A percentile compares a stretch with the other conserved stretches of the same genome.
These are phyloP conservation scores for Euphorbia schlechtendalii DNA, from an alignment of 441 rosid species.

Conservation along the genomic window DNA sequence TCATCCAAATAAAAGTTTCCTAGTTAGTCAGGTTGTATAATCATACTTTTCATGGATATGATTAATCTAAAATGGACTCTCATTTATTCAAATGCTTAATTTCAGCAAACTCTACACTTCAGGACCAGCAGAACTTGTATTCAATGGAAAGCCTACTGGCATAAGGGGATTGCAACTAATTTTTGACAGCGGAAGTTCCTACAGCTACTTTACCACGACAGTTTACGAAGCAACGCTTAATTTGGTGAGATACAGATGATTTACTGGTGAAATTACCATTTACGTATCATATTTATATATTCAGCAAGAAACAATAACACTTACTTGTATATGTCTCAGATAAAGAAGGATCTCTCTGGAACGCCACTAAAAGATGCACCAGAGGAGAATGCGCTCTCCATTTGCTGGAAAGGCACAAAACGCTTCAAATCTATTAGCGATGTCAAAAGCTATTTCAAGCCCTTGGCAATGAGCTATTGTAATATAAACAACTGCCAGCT, in stretches of 20 bases:
- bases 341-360: constrained; percentile 46
- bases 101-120: constrained; percentile 58
- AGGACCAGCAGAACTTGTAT: constrained; percentile 61
- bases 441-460: constrained; percentile 64
- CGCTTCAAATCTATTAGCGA: constrained; percentile 59
- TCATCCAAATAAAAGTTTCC: too few species aligned
- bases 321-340: too few species aligned
- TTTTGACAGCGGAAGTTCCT: constrained; percentile 89
- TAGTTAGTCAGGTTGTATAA: too few species aligned
- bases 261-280: too few species aligned
- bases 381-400: constrained; percentile 62
- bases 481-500: constrained; percentile 40
- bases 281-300: too few species aligned
- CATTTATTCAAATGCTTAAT: too few species aligned
- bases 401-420: constrained; percentile 83
- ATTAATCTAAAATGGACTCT: neutral
- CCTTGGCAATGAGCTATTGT: constrained; percentile 55
- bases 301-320: too few species aligned
- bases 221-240: constrained; percentile 39
- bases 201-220: constrained; percentile 48
- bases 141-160: constrained; percentile 55
- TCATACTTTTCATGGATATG: neutral
- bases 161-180: constrained; percentile 31
- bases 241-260: constrained; percentile 34
- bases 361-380: constrained; percentile 59